These are phyloP conservation scores for Ogataea pignaliae DNA, from an alignment of 805 yeast genomes.

Conservation along the genomic window DNA sequence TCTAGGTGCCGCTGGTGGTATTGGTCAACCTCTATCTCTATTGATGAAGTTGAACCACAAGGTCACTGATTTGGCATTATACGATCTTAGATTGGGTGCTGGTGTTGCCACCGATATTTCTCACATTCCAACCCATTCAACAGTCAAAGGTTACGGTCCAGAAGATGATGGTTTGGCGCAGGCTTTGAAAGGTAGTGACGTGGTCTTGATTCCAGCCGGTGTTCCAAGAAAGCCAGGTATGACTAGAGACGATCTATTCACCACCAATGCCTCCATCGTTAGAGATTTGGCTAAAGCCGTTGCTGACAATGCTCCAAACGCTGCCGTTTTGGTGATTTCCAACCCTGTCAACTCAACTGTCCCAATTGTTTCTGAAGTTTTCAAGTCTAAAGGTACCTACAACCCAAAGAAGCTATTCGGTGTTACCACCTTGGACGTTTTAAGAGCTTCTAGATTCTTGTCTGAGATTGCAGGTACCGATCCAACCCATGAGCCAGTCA, in stretches of 20 bases:
- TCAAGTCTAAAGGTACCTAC: slow-evolving; percentile 80
- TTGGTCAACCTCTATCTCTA: slow-evolving; percentile 85
- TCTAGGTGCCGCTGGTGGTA: slow-evolving; percentile 90
- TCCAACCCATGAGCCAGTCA: slow-evolving; percentile 72
- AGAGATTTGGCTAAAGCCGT: slow-evolving; percentile 85
- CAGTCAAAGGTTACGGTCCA: slow-evolving; percentile 83
- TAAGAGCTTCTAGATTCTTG: slow-evolving; percentile 85
- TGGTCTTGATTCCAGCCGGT: slow-evolving; percentile 94
- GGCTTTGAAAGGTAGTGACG: slow-evolving; percentile 76
- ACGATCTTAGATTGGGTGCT: slow-evolving; percentile 87
- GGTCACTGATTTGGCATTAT: slow-evolving; percentile 80
- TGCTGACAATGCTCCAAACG: slow-evolving; percentile 81
- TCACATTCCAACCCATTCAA: slow-evolving; percentile 89
- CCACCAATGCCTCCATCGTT: slow-evolving; percentile 93
- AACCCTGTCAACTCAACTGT: slow-evolving; percentile 98
- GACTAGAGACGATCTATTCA: slow-evolving; percentile 96
- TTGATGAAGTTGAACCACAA: slow-evolving; percentile 83
- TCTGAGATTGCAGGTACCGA: slow-evolving; percentile 62
- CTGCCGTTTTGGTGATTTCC: slow-evolving; percentile 76
- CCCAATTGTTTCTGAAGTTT: slow-evolving; percentile 91
- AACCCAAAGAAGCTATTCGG: slow-evolving; percentile 91
- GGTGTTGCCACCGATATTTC: slow-evolving; percentile 97
- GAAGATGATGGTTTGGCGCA: slow-evolving; percentile 64
- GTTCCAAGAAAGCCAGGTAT: slow-evolving; percentile 98
- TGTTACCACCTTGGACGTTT: slow-evolving; percentile 90